phyloP scores from a whole-genome alignment of 2,329 filamentous ascomycete species.

The Colletotrichum eleusines region DNA sequence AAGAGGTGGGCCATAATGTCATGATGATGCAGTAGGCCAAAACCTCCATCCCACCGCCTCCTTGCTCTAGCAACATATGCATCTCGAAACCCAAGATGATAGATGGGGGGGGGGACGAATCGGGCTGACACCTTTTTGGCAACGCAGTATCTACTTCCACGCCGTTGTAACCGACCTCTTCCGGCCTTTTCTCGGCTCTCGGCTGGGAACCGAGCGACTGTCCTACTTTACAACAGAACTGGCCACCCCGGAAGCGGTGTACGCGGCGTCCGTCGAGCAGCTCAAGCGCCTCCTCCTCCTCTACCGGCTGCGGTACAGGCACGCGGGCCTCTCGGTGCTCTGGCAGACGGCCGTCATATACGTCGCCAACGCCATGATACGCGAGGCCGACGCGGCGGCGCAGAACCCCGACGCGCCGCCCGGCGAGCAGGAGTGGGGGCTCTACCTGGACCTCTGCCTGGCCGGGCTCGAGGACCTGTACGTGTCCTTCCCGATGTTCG shows the following conservation, averaged over 20 bases:
- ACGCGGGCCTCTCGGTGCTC: conserved; percentile 5
- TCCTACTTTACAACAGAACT: neutral
- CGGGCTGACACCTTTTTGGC: neutral
- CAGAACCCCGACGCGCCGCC: neutral
- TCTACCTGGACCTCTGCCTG: conserved; percentile 4
- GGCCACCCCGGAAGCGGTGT: conserved; percentile 22
- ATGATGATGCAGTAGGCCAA: conserved; percentile 29
- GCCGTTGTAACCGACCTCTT: conserved; percentile 23
- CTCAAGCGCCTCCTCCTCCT: conserved; percentile 26
- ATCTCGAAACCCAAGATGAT: no score
- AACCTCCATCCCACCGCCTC: no score
- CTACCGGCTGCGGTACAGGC: neutral
- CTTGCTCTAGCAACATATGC: neutral
- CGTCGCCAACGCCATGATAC: conserved; percentile 26
- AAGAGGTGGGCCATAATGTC: conserved; percentile 4
- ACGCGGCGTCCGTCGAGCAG: conserved; percentile 16
- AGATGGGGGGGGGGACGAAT: no score
- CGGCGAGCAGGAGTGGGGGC: neutral
- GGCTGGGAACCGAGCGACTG: neutral
- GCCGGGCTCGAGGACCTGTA: neutral
- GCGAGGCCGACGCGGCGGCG: neutral
- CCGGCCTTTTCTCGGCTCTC: conserved; percentile 9
- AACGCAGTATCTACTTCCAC: conserved; percentile 33
- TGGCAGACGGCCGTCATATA: conserved; percentile 29
- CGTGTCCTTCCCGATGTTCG: conserved; percentile 5